phyloP scores from a whole-genome alignment of 2,329 filamentous ascomycete genomes.

The Aspergillus jensenii region DNA sequence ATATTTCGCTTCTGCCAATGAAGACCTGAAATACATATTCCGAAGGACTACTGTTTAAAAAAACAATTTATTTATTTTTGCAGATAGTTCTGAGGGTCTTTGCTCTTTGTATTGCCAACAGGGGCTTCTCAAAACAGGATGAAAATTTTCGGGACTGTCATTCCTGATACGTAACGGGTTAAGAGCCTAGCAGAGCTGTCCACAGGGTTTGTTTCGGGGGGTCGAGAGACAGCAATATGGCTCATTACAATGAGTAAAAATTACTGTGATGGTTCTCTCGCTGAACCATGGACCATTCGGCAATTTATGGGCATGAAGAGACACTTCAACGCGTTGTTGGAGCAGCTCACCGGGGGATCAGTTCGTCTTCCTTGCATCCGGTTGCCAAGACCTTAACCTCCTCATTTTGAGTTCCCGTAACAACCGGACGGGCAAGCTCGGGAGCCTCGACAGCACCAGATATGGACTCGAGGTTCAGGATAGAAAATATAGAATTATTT shows the following conservation, averaged over 20 bases:
- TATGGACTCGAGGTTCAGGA: neutral
- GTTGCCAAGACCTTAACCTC: constrained; percentile 21
- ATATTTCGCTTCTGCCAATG: neutral
- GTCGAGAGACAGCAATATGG: neutral
- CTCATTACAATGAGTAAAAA: neutral
- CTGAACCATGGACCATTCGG: neutral
- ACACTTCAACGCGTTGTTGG: neutral
- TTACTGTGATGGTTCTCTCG: neutral
- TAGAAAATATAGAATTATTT: neutral
- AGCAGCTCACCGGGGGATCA: constrained; percentile 4
- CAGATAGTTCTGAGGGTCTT: neutral
- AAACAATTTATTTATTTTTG: neutral
- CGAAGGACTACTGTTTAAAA: neutral
- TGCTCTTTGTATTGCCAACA: neutral
- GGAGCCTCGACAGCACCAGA: neutral
- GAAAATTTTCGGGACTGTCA: constrained; percentile 5
- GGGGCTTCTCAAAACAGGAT: neutral
- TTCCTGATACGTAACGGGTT: neutral
- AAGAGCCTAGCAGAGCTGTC: neutral
- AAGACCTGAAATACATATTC: neutral
- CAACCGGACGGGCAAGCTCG: constrained; percentile 15
- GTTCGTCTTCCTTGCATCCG: constrained; percentile 19
- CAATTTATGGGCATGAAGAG: no score
- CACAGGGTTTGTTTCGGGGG: neutral
- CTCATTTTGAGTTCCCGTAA: constrained; percentile 24